A percentile compares a stretch with the other conserved stretches of the same genome.
Conservation (phyloP, 805 yeast species). For the Scheffersomyces lignosus region DNA sequence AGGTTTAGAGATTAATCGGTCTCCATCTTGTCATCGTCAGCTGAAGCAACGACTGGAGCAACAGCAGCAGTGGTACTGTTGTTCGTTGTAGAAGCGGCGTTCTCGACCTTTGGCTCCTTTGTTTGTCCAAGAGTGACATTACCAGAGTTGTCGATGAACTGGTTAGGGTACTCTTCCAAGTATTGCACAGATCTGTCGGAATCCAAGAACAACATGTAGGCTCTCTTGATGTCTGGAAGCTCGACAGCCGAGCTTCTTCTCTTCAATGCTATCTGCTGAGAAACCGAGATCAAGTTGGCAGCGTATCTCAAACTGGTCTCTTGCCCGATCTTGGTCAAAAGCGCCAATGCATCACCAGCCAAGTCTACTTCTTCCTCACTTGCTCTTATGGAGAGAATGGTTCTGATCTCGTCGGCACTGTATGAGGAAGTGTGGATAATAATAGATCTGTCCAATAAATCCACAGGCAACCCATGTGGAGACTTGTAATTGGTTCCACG, state of each 20-base stretch:
- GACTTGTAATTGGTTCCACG: slow-evolving; percentile 92
- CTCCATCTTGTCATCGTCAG: slow-evolving; percentile 39
- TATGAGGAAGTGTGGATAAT: slow-evolving; percentile 86
- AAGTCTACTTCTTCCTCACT: slow-evolving; percentile 92
- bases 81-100: slow-evolving; percentile 3
- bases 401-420: slow-evolving; percentile 77
- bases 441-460: slow-evolving; percentile 88
- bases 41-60: slow-evolving; percentile 4
- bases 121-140: slow-evolving; percentile 54
- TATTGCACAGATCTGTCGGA: slow-evolving; percentile 85
- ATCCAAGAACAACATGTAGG: slow-evolving; percentile 84
- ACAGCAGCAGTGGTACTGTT: slow-evolving; percentile 3
- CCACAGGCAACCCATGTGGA: slow-evolving; percentile 97
- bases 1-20: too few relatives aligned
- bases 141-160: slow-evolving; percentile 80
- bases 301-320: slow-evolving; percentile 93
- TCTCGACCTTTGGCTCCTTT: slow-evolving; percentile 11
- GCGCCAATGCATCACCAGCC: slow-evolving; percentile 76
- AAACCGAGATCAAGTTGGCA: slow-evolving; percentile 84
- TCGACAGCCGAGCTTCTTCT: slow-evolving; percentile 73
- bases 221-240: slow-evolving; percentile 80
- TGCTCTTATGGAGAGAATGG: slow-evolving; percentile 85
- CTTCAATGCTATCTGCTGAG: slow-evolving; percentile 82
- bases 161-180: slow-evolving; percentile 65
- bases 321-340: slow-evolving; percentile 84